Conservation (phyloP, 371 early-diverging fungal species). For the Mortierella sp. region DNA sequence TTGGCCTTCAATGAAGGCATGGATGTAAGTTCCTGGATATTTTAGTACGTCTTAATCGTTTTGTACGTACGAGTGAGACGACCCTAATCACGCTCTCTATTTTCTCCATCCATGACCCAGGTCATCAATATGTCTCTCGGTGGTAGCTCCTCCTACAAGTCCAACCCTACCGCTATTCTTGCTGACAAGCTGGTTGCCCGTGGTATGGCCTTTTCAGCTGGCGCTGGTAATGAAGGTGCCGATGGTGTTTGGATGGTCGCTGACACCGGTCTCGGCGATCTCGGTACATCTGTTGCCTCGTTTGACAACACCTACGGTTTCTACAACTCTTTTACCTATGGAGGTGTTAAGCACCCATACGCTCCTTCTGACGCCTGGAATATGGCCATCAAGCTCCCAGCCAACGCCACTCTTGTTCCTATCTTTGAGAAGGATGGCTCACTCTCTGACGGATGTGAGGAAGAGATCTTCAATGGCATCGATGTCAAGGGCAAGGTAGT, state of each 20-base stretch:
- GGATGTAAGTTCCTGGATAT: conserved; percentile 60
- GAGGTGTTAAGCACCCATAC: conserved; percentile 22
- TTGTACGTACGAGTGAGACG: not conserved
- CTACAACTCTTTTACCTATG: conserved; percentile 43
- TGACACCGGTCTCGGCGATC: conserved; percentile 72
- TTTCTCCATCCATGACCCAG: conserved; percentile 4
- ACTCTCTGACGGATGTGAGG: conserved; percentile 65
- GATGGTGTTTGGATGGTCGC: conserved; percentile 75
- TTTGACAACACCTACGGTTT: conserved; percentile 70
- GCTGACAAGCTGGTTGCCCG: conserved; percentile 60
- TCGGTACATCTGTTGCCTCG: conserved; percentile 79
- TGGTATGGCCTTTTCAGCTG: conserved; percentile 67
- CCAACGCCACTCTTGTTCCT: conserved; percentile 33
- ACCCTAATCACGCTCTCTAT: not conserved
- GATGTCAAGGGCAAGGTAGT: conserved; percentile 69
- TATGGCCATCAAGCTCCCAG: conserved; percentile 34
- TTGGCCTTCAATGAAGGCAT: conserved; percentile 71
- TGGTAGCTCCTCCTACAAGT: conserved; percentile 61
- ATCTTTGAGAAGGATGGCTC: conserved; percentile 32
- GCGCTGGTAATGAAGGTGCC: conserved; percentile 80
- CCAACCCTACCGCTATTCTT: conserved; percentile 61
- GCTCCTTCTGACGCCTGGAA: conserved; percentile 9
- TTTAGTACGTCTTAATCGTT: conserved; percentile 7
- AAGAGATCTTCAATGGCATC: conserved; percentile 27
- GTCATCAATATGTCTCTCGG: conserved; percentile 79